These are phyloP conservation scores for Lupinus albus DNA, from an alignment of 306 rosid species.

Conservation along the genomic window DNA sequence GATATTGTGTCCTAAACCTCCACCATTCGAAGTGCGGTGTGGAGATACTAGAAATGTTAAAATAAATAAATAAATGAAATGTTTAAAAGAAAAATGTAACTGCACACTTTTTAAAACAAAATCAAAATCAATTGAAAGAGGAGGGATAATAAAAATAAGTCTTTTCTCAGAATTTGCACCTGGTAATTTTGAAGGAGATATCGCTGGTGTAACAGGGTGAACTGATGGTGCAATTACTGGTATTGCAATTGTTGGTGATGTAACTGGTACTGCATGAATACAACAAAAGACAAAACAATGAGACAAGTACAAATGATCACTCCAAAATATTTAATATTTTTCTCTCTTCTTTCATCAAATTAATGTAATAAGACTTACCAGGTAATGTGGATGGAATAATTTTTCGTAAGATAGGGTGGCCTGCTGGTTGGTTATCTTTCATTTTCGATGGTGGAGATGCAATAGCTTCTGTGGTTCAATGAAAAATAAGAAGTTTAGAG, in stretches of 20 bases:
- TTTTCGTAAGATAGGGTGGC: conserved; percentile 37
- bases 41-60: conserved; percentile 8
- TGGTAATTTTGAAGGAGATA: conserved; percentile 52
- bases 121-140: background rate
- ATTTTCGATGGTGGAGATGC: conserved; percentile 45
- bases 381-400: conserved; percentile 43
- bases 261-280: conserved; percentile 48
- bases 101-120: conserved; percentile 7
- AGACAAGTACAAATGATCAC: conserved; percentile 34
- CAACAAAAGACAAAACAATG: conserved; percentile 27
- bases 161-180: conserved; percentile 46
- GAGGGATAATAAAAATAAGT: conserved; percentile 1
- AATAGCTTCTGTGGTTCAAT: conserved; percentile 42
- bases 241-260: conserved; percentile 51
- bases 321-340: background rate
- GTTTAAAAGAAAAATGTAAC: conserved; percentile 16
- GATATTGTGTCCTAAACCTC: background rate
- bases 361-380: conserved; percentile 35
- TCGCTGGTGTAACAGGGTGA: conserved; percentile 52
- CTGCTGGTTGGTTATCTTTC: conserved; percentile 33
- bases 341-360: conserved; percentile 20
- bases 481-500: conserved; percentile 30
- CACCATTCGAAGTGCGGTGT: background rate
- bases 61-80: conserved; percentile 6
- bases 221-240: conserved; percentile 52